A percentile compares a stretch with the other conserved stretches of the same genome.
Evolutionary conservation across 352 stramenopile genomes (phyloP).

Genomic region (Phytopythium kandeliae): DNA sequence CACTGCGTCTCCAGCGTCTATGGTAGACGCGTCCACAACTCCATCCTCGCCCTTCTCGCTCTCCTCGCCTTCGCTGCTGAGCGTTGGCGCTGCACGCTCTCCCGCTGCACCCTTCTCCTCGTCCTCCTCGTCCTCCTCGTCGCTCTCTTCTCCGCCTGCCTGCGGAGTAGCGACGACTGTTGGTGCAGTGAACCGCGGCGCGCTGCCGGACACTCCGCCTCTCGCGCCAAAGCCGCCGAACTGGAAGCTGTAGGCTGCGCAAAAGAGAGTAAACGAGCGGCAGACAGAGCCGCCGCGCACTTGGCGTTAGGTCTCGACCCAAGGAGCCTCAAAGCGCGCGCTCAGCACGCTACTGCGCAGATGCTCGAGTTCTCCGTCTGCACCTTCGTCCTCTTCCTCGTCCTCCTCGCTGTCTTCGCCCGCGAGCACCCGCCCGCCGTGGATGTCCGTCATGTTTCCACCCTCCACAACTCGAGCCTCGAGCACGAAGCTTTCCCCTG

Average conservation of each 20-base stretch:
- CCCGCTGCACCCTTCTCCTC: conserved; percentile 17
- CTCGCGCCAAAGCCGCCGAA: conserved; percentile 32
- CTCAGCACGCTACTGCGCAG: background rate
- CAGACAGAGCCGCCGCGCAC: no score
- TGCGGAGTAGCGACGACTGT: conserved; percentile 15
- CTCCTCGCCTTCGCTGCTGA: conserved; percentile 17
- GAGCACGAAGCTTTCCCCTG: background rate
- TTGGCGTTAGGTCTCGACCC: background rate
- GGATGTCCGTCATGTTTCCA: conserved; percentile 42
- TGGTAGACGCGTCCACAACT: background rate
- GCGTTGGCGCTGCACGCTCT: background rate
- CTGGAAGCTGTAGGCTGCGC: conserved; percentile 45
- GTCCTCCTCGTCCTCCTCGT: conserved; percentile 35
- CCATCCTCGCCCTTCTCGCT: conserved; percentile 7
- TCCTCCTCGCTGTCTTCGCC: conserved; percentile 81
- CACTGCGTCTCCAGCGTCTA: background rate
- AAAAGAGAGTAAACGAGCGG: background rate
- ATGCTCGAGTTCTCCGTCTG: no score
- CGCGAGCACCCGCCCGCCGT: conserved; percentile 58
- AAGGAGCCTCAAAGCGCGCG: background rate
- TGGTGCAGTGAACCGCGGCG: conserved; percentile 24
- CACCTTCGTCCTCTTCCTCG: conserved; percentile 59
- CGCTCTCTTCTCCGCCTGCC: conserved; percentile 11
- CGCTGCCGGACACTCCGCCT: conserved; percentile 3
- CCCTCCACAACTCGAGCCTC: no score